Percentiles rank a stretch among this genome's conserved stretches.
Evolutionary conservation across 768 basidiomycete species (phyloP).

Genomic region (Mycena amicta): DNA sequence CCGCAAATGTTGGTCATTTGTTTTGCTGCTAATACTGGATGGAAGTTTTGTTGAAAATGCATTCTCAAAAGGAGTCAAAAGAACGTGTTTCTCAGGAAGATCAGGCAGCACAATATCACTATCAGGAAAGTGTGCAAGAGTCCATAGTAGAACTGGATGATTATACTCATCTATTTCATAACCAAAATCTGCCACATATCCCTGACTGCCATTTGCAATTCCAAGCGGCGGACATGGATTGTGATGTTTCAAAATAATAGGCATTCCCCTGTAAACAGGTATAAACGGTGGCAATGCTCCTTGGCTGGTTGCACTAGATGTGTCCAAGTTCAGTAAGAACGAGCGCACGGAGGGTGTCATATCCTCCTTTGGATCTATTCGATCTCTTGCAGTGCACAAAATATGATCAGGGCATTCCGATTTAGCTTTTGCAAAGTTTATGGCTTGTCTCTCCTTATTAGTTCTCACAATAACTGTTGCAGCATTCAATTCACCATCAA

Average conservation of each 20-base stretch:
- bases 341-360: not conserved
- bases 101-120: not conserved
- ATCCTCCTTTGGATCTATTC: not conserved
- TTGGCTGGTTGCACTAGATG: not conserved
- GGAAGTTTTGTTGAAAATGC: not conserved
- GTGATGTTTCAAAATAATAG: not conserved
- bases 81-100: not conserved
- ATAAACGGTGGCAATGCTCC: not conserved
- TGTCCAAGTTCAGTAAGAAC: not conserved
- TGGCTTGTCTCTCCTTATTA: not conserved
- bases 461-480: not conserved
- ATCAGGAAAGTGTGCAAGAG: not conserved
- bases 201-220: not conserved
- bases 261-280: not conserved
- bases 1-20: not conserved
- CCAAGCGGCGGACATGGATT: not conserved
- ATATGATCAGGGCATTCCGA: not conserved
- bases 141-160: not conserved
- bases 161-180: not conserved
- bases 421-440: not conserved
- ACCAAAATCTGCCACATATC: not conserved
- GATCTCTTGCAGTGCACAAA: not conserved
- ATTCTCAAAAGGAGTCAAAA: not conserved
- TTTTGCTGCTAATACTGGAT: slow-evolving; percentile 24
- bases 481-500: not conserved